A percentile compares a stretch with the other conserved stretches of the same genome.
These are phyloP conservation scores for Vitis hybrid DNA, from an alignment of 177 flowering plant genomes.

Conservation along the genomic window DNA sequence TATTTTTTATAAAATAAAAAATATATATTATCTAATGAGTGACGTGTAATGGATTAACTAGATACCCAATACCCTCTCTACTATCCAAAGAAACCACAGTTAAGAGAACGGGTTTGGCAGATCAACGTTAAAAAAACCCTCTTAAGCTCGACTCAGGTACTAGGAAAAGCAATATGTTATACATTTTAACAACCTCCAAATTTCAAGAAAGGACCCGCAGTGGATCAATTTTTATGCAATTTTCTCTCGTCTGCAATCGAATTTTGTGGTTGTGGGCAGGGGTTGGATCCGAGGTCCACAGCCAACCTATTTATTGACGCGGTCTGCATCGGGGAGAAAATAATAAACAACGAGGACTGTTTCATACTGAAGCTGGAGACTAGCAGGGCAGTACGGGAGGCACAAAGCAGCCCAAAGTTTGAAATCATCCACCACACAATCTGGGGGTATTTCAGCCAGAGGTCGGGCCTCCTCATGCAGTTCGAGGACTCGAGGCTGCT, in stretches of 20 bases:
- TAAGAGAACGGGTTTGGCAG: no score
- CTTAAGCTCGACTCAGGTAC: no score
- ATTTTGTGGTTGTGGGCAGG: constrained; percentile 27
- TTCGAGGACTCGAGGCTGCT: constrained; percentile 73
- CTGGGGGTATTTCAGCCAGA: constrained; percentile 83
- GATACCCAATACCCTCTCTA: no score
- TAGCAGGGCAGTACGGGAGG: constrained; percentile 53
- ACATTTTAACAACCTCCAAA: no score
- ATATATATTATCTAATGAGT: no score
- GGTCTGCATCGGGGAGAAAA: constrained; percentile 72
- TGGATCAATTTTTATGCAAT: not conserved
- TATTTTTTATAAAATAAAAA: no score
- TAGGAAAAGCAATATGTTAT: no score
- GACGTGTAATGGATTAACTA: no score
- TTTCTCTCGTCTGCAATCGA: not conserved
- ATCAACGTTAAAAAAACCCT: no score
- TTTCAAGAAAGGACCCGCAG: no score
- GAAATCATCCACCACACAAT: constrained; percentile 78
- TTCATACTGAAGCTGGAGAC: constrained; percentile 73
- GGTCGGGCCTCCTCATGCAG: constrained; percentile 67
- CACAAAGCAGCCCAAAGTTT: constrained; percentile 56
- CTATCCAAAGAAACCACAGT: no score
- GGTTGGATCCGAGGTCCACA: constrained; percentile 66
- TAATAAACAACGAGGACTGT: constrained; percentile 64
- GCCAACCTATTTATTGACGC: constrained; percentile 64